Percentiles rank a stretch among this genome's conserved stretches.
Conservation (phyloP, 1,139 yeast genomes). For the Sugiyamaella xylanicola region DNA sequence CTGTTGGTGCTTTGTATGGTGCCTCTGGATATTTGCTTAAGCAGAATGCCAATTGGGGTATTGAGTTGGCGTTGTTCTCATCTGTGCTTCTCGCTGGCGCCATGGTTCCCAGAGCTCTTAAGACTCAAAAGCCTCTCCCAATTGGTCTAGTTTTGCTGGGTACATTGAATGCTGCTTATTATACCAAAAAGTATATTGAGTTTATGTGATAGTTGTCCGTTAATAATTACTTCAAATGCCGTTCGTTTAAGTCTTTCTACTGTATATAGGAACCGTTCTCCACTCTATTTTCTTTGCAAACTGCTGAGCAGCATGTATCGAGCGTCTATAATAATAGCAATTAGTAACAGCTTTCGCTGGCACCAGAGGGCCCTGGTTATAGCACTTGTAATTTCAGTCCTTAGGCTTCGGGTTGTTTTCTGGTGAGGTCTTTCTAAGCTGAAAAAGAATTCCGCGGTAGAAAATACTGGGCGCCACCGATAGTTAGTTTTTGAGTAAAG, state of each 20-base stretch:
- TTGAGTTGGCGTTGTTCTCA: conserved; percentile 76
- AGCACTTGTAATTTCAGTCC: too few relatives aligned
- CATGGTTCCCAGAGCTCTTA: conserved; percentile 67
- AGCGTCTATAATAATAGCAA: too few relatives aligned
- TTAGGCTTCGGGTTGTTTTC: too few relatives aligned
- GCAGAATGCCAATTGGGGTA: conserved; percentile 74
- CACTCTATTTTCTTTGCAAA: too few relatives aligned
- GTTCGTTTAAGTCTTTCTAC: not conserved
- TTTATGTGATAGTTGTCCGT: conserved; percentile 18
- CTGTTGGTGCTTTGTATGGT: conserved; percentile 70
- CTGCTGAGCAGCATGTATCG: too few relatives aligned
- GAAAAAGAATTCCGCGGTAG: too few relatives aligned
- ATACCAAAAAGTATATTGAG: conserved; percentile 42
- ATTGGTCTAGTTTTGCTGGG: conserved; percentile 66
- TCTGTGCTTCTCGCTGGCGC: conserved; percentile 59
- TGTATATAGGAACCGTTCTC: not conserved
- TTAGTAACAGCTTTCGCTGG: too few relatives aligned
- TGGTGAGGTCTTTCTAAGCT: too few relatives aligned
- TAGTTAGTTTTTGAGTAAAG: too few relatives aligned
- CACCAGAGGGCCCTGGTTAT: too few relatives aligned
- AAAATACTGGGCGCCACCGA: too few relatives aligned
- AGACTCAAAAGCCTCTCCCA: conserved; percentile 75
- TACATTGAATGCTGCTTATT: conserved; percentile 64
- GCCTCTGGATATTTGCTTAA: conserved; percentile 75
- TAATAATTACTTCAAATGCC: not conserved